Percentiles rank a stretch among this genome's conserved stretches.
Evolutionary conservation across 2,329 filamentous ascomycete species (phyloP).

Genomic region (Microcyclospora pomicola): DNA sequence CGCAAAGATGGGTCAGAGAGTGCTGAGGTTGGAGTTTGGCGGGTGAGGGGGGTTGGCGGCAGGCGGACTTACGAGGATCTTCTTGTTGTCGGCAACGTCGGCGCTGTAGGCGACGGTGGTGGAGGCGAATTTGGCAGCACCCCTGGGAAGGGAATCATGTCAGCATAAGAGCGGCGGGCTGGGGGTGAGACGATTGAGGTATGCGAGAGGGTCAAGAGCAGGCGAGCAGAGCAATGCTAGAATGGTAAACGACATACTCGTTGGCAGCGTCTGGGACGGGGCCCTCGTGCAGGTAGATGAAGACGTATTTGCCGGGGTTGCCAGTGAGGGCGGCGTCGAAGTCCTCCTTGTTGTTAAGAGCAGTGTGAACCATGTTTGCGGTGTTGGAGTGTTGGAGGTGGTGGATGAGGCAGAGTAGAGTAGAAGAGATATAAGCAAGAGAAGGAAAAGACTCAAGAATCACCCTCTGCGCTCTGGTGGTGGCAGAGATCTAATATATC

Average conservation of each 20-base stretch:
- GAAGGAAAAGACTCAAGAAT: too few species aligned
- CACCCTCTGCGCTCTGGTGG: too few species aligned
- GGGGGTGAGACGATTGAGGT: too few species aligned
- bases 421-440: too few species aligned
- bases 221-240: background rate
- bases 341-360: background rate
- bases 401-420: too few species aligned
- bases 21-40: too few species aligned
- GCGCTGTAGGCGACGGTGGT: background rate
- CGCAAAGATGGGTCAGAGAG: too few species aligned
- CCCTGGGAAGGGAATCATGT: background rate
- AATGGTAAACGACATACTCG: background rate
- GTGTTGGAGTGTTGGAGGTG: background rate
- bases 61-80: too few species aligned
- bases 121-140: background rate
- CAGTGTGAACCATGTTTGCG: background rate
- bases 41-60: too few species aligned
- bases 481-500: too few species aligned
- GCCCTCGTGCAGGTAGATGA: background rate
- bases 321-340: background rate
- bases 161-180: background rate
- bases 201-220: too few species aligned
- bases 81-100: background rate
- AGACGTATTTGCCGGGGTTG: background rate
- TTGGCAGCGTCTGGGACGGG: background rate